Conservation (phyloP, 352 stramenopile genomes). For the Pythium dissimile region DNA sequence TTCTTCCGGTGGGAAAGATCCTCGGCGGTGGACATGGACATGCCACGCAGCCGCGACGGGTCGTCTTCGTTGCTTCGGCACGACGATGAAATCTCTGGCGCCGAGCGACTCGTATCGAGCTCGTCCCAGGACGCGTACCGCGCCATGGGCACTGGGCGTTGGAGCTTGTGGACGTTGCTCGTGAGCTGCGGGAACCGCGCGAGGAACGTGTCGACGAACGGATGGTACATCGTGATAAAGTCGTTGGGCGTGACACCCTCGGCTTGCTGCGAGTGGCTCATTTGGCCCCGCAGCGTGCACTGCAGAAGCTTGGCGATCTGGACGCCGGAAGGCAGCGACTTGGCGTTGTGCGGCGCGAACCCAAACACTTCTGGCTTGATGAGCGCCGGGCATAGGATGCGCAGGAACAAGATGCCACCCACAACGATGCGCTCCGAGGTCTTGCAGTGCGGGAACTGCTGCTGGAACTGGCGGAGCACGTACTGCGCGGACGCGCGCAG, state of each 20-base stretch:
- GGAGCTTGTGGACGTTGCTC: slow-evolving; percentile 3
- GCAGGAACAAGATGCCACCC: slow-evolving; percentile 68
- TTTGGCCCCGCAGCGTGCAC: slow-evolving; percentile 61
- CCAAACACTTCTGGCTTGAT: slow-evolving; percentile 83
- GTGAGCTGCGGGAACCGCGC: slow-evolving; percentile 56
- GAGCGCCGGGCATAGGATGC: slow-evolving; percentile 70
- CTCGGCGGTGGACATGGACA: slow-evolving; percentile 55
- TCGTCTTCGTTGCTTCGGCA: slow-evolving; percentile 7
- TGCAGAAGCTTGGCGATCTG: slow-evolving; percentile 84
- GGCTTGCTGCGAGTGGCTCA: slow-evolving; percentile 41
- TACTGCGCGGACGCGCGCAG: slow-evolving; percentile 70
- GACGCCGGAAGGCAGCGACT: slow-evolving; percentile 50
- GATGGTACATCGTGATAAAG: slow-evolving; percentile 64
- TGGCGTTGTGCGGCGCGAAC: slow-evolving; percentile 51
- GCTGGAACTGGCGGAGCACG: slow-evolving; percentile 67
- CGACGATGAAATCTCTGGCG: slow-evolving; percentile 6
- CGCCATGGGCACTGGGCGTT: slow-evolving; percentile 3
- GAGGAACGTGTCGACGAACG: slow-evolving; percentile 60
- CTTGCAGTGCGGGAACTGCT: slow-evolving; percentile 60
- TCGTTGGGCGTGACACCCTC: slow-evolving; percentile 46
- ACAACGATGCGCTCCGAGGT: slow-evolving; percentile 68
- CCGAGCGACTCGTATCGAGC: slow-evolving; percentile 8
- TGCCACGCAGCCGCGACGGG: slow-evolving; percentile 47
- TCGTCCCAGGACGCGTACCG: slow-evolving; percentile 20
- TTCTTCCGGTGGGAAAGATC: slow-evolving; percentile 49